Conservation (phyloP, 495 filamentous ascomycete genomes). For the Geoglossum glabrum region DNA sequence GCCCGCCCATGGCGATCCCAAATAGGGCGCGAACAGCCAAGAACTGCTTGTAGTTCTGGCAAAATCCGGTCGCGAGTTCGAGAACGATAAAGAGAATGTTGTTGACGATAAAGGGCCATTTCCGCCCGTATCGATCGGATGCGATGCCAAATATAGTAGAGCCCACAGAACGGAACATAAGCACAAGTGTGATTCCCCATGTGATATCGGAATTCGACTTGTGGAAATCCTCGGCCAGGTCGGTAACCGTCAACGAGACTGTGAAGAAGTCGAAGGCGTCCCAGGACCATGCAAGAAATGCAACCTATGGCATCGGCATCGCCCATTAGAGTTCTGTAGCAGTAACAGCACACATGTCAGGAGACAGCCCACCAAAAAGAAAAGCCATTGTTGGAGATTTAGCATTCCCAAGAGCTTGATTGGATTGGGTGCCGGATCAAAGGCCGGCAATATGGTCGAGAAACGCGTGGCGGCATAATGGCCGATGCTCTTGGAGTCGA, state of each 20-base stretch:
- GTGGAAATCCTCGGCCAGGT: slow-evolving; percentile 47
- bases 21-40: slow-evolving; percentile 68
- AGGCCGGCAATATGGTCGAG: slow-evolving; percentile 51
- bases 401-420: slow-evolving; percentile 48
- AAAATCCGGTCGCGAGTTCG: slow-evolving; percentile 66
- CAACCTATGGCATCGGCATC: slow-evolving; percentile 20
- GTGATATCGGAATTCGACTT: slow-evolving; percentile 57
- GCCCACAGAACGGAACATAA: slow-evolving; percentile 62
- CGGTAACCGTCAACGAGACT: slow-evolving; percentile 50
- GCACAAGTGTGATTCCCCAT: slow-evolving; percentile 74
- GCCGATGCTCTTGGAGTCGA: slow-evolving; percentile 25
- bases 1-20: slow-evolving; percentile 72
- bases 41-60: slow-evolving; percentile 56
- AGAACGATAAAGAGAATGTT: slow-evolving; percentile 63
- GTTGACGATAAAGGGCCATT: slow-evolving; percentile 77
- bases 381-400: slow-evolving; percentile 63
- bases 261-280: slow-evolving; percentile 89
- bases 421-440: slow-evolving; percentile 63
- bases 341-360: slow-evolving; percentile 15
- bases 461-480: slow-evolving; percentile 53
- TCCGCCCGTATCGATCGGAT: slow-evolving; percentile 64
- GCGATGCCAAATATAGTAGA: slow-evolving; percentile 59
- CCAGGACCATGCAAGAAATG: slow-evolving; percentile 57
- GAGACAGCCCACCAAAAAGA: slow-evolving; percentile 39
- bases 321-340: background rate